These are phyloP conservation scores for Hypericum androsaemum DNA, from an alignment of 345 rosid species.

Conservation along the genomic window DNA sequence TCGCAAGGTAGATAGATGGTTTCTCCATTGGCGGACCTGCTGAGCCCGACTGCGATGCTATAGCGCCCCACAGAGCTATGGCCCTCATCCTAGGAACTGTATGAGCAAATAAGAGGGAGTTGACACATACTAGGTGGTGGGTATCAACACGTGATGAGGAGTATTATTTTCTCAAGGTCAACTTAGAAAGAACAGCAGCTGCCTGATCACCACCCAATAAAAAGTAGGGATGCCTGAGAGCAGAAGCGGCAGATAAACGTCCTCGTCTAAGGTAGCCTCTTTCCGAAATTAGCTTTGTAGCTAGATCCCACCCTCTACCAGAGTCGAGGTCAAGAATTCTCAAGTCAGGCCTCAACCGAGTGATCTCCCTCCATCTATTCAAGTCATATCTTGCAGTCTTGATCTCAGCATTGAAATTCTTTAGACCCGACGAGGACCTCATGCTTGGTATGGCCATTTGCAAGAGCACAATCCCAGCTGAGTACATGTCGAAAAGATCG, in stretches of 20 bases:
- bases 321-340: conserved; percentile 78
- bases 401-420: conserved; percentile 75
- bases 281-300: conserved; percentile 70
- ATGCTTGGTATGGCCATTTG: conserved; percentile 88
- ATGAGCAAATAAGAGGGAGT: too few species aligned
- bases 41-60: too few species aligned
- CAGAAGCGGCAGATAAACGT: conserved; percentile 86
- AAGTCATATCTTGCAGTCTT: conserved; percentile 47
- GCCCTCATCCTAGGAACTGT: too few species aligned
- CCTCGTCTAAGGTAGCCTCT: conserved; percentile 71
- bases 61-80: too few species aligned
- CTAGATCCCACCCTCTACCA: conserved; percentile 96
- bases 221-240: conserved; percentile 89
- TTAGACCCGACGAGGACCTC: conserved; percentile 55
- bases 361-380: conserved; percentile 61
- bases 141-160: not conserved
- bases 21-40: too few species aligned
- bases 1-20: too few species aligned
- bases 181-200: conserved; percentile 72
- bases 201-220: conserved; percentile 90
- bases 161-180: conserved; percentile 49
- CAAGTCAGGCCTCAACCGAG: conserved; percentile 66
- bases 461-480: conserved; percentile 78
- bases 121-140: too few species aligned
- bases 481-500: conserved; percentile 84